These are phyloP conservation scores for Phytophthora melonis DNA, from an alignment of 352 stramenopile species.

Conservation along the genomic window DNA sequence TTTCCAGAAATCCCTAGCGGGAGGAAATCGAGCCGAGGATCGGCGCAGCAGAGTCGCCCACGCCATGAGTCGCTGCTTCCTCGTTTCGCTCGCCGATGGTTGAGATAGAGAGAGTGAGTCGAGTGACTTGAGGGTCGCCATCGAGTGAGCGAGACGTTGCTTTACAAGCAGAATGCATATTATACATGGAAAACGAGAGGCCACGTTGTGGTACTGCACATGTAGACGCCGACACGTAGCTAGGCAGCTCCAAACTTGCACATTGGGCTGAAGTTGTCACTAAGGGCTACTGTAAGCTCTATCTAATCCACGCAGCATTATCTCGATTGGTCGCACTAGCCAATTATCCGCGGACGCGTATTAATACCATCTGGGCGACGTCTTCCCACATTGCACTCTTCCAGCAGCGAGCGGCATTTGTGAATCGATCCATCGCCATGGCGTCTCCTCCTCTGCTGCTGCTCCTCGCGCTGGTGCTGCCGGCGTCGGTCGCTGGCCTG, in stretches of 20 bases:
- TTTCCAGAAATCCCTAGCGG: slow-evolving; percentile 76
- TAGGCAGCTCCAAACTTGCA: neutral
- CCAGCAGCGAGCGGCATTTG: slow-evolving; percentile 4
- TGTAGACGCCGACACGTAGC: neutral
- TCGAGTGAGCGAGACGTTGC: slow-evolving; percentile 13
- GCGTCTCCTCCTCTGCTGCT: slow-evolving; percentile 17
- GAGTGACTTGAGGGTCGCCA: neutral
- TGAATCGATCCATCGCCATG: slow-evolving; percentile 8
- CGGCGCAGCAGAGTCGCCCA: slow-evolving; percentile 28
- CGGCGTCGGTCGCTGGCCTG: slow-evolving; percentile 8
- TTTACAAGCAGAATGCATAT: neutral
- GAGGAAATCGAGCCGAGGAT: slow-evolving; percentile 82
- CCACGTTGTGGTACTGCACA: neutral
- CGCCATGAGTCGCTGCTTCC: slow-evolving; percentile 39
- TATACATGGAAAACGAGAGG: slow-evolving; percentile 7
- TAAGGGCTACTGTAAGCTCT: neutral
- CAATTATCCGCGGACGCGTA: slow-evolving; percentile 7
- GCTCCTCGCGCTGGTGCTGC: slow-evolving; percentile 11
- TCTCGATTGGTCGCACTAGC: slow-evolving; percentile 27
- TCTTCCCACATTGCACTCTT: slow-evolving; percentile 16
- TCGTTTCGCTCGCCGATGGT: slow-evolving; percentile 17
- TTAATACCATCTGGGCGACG: slow-evolving; percentile 14
- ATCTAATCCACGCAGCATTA: slow-evolving; percentile 26
- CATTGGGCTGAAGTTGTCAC: neutral
- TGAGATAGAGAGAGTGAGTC: neutral